Conservation (phyloP, 129 eudicot species). For the Centaurea solstitialis region DNA sequence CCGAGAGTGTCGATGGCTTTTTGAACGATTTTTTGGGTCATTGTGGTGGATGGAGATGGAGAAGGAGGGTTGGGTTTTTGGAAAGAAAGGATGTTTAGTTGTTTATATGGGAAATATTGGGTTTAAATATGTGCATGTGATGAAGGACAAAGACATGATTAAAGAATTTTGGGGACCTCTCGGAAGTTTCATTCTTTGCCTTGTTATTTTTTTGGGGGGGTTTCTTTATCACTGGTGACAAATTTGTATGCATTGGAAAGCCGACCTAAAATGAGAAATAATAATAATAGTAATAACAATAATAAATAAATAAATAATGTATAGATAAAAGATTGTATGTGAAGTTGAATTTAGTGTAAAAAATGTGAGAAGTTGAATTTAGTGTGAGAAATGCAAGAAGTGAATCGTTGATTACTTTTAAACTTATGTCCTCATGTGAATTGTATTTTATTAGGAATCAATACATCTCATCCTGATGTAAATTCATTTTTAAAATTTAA, state of each 20-base stretch:
- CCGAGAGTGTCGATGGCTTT: slow-evolving; percentile 75
- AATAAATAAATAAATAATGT: too few relatives aligned
- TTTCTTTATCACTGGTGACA: slow-evolving; percentile 7
- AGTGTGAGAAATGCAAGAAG: too few relatives aligned
- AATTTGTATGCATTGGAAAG: slow-evolving; percentile 20
- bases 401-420: too few relatives aligned
- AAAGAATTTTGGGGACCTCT: slow-evolving; percentile 17
- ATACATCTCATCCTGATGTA: too few relatives aligned
- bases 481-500: too few relatives aligned
- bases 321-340: too few relatives aligned
- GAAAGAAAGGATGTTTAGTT: background rate
- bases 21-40: slow-evolving; percentile 42
- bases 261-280: background rate
- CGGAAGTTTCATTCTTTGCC: slow-evolving; percentile 31
- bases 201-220: slow-evolving; percentile 1
- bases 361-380: too few relatives aligned
- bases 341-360: too few relatives aligned
- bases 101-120: background rate
- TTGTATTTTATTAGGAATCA: too few relatives aligned
- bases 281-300: too few relatives aligned
- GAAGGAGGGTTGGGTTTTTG: background rate
- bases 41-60: background rate
- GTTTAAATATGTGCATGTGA: slow-evolving; percentile 16
- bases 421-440: too few relatives aligned
- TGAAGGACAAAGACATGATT: slow-evolving; percentile 7